Conservation (phyloP, 768 basidiomycete genomes). For the Rhodocollybia butyracea region DNA sequence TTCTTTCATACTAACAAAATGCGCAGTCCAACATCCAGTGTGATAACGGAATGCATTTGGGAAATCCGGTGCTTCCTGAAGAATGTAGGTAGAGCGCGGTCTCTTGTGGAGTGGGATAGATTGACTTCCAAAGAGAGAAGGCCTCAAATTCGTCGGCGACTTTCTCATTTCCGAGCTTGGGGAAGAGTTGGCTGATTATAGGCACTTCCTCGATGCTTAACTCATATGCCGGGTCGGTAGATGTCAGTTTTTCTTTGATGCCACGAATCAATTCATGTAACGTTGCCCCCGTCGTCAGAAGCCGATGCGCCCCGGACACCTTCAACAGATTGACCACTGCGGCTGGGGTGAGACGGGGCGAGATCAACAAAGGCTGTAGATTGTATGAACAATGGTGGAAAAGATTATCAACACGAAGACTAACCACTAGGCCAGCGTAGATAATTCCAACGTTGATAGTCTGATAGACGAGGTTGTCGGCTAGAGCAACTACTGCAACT, state of each 20-base stretch:
- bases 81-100: neutral
- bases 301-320: slow-evolving; percentile 15
- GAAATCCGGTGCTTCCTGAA: slow-evolving; percentile 8
- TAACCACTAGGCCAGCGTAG: slow-evolving; percentile 10
- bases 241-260: slow-evolving; percentile 1
- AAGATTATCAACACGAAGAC: neutral
- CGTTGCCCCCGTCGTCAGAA: slow-evolving; percentile 12
- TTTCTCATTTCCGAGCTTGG: slow-evolving; percentile 20
- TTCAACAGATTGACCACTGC: slow-evolving; percentile 19
- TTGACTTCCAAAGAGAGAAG: slow-evolving; percentile 10
- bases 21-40: slow-evolving; percentile 12
- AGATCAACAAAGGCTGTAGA: slow-evolving; percentile 20
- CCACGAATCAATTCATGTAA: slow-evolving; percentile 12
- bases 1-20: slow-evolving; percentile 14
- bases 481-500: slow-evolving; percentile 13
- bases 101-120: slow-evolving; percentile 12
- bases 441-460: slow-evolving; percentile 9
- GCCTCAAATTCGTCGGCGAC: slow-evolving; percentile 13
- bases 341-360: slow-evolving; percentile 17
- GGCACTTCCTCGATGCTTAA: slow-evolving; percentile 29
- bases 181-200: slow-evolving; percentile 27
- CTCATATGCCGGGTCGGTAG: neutral
- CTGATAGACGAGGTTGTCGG: slow-evolving; percentile 9
- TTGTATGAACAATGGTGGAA: neutral
- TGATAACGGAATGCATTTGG: slow-evolving; percentile 20